Conservation (phyloP, 768 basidiomycete genomes). For the Hortiboletus campestris region DNA sequence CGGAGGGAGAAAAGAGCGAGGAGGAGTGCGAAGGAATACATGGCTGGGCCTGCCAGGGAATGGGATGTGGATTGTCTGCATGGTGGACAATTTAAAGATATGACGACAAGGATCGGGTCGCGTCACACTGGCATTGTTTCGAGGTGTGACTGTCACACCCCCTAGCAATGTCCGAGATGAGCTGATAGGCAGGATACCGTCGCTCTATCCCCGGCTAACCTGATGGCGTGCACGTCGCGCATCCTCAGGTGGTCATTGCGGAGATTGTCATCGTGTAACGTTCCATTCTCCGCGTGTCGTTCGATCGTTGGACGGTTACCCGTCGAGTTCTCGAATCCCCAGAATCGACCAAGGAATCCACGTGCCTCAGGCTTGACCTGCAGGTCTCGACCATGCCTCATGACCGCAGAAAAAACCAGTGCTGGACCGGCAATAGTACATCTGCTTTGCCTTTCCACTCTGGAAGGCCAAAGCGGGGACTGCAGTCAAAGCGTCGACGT, state of each 20-base stretch:
- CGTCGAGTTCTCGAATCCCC: conserved; percentile 8
- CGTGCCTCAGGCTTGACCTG: conserved; percentile 6
- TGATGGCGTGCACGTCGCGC: not conserved
- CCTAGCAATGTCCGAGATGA: not conserved
- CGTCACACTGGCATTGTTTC: conserved; percentile 14
- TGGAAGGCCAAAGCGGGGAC: conserved; percentile 13
- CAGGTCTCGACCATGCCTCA: conserved; percentile 12
- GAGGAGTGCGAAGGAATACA: not conserved
- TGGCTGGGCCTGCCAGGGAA: conserved; percentile 21
- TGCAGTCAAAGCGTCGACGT: conserved; percentile 3
- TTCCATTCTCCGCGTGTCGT: not conserved
- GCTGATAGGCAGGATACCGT: not conserved
- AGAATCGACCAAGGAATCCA: not conserved
- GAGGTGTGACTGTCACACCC: conserved; percentile 4
- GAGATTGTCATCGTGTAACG: conserved; percentile 21
- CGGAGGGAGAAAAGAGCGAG: conserved; percentile 4
- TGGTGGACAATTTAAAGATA: not conserved
- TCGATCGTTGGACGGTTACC: not conserved
- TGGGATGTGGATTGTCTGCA: too few relatives aligned
- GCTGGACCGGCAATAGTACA: not conserved
- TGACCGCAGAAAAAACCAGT: conserved; percentile 16
- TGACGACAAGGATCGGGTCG: not conserved
- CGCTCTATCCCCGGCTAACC: not conserved
- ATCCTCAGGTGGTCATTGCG: conserved; percentile 5
- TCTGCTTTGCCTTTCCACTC: not conserved